Conservation (phyloP, 805 yeast species). For the Kodamaea lidongshanica region DNA sequence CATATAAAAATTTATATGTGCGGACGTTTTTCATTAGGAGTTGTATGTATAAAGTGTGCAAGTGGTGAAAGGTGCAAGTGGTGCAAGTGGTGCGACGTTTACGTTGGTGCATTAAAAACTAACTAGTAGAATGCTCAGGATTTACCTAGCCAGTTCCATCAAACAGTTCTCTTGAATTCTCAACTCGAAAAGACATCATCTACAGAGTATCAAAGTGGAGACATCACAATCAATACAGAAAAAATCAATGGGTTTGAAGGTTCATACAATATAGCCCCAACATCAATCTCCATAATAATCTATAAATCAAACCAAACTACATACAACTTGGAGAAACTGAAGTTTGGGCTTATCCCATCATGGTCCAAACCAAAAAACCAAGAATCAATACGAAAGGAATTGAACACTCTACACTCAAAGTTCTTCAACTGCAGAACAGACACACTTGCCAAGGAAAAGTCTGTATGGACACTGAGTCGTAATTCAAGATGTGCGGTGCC, state of each 20-base stretch:
- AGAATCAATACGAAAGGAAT: slow-evolving; percentile 18
- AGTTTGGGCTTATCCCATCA: slow-evolving; percentile 73
- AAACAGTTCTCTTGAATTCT: slow-evolving; percentile 14
- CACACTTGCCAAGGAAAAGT: slow-evolving; percentile 40
- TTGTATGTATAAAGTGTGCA: too few species aligned
- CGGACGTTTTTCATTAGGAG: slow-evolving; percentile 51
- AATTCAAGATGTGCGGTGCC: slow-evolving; percentile 68
- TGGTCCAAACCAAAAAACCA: slow-evolving; percentile 49
- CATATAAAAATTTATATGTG: too few species aligned
- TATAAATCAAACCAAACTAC: slow-evolving; percentile 12
- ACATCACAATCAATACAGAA: slow-evolving; percentile 2
- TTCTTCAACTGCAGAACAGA: slow-evolving; percentile 76
- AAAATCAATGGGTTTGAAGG: slow-evolving; percentile 17
- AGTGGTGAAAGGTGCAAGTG: too few species aligned
- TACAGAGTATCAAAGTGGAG: neutral
- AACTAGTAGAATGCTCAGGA: slow-evolving; percentile 18
- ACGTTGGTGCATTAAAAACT: neutral
- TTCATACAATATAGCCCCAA: slow-evolving; percentile 60
- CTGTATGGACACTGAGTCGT: slow-evolving; percentile 53
- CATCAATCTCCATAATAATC: slow-evolving; percentile 42
- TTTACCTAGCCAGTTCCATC: slow-evolving; percentile 23
- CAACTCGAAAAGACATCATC: neutral
- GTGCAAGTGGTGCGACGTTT: neutral
- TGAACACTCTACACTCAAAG: slow-evolving; percentile 33
- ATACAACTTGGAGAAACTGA: slow-evolving; percentile 48